phyloP scores from a whole-genome alignment of 768 basidiomycete species.

The Coprinopsis cinerea region DNA sequence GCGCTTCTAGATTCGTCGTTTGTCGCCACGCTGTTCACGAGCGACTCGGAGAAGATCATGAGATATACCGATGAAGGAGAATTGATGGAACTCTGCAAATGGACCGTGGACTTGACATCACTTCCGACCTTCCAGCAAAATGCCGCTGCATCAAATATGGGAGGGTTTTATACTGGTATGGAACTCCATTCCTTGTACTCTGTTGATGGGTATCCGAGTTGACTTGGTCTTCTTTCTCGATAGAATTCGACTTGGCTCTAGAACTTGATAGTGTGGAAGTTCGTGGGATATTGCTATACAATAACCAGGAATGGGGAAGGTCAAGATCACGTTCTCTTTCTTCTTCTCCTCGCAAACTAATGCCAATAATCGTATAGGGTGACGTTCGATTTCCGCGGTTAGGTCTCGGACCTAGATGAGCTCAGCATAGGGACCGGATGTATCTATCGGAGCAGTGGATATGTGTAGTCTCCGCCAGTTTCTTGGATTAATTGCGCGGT shows the following conservation, averaged over 20 bases:
- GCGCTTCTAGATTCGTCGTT: constrained; percentile 59
- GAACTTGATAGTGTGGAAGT: constrained; percentile 86
- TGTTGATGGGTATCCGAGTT: no score
- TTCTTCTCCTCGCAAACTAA: not conserved
- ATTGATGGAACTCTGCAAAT: constrained; percentile 70
- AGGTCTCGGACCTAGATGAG: not conserved
- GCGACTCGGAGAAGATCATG: constrained; percentile 69
- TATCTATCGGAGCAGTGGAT: not conserved
- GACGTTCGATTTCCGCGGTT: constrained; percentile 8
- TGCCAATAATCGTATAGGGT: not conserved
- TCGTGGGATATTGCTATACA: constrained; percentile 70
- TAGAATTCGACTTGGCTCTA: constrained; percentile 80
- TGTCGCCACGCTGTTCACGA: constrained; percentile 77
- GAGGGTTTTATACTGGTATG: constrained; percentile 78
- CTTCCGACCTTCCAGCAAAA: constrained; percentile 76
- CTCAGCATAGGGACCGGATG: not conserved
- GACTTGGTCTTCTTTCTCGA: not conserved
- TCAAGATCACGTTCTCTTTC: constrained; percentile 20
- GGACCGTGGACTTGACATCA: constrained; percentile 79
- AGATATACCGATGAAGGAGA: constrained; percentile 85
- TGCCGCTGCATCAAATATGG: constrained; percentile 45
- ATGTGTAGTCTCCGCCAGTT: not conserved
- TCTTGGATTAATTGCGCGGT: constrained; percentile 1
- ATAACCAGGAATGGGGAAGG: constrained; percentile 77
- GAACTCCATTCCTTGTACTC: not conserved